These are phyloP conservation scores for Mycena metata DNA, from an alignment of 768 basidiomycete species.

Conservation along the genomic window DNA sequence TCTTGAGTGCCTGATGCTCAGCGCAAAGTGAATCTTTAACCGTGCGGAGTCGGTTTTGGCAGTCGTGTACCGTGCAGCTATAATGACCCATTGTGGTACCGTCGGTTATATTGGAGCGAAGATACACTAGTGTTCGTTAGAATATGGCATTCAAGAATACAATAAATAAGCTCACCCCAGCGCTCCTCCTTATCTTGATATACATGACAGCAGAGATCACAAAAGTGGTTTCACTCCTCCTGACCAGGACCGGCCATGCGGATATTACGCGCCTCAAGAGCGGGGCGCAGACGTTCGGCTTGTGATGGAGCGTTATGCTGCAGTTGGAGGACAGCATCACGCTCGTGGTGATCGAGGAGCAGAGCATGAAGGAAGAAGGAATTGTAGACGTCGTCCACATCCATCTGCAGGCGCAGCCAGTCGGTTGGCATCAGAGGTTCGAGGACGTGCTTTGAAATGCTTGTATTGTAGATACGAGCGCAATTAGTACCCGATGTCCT, in stretches of 20 bases:
- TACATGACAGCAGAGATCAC: conserved; percentile 44
- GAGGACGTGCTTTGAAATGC: conserved; percentile 12
- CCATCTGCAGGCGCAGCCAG: conserved; percentile 32
- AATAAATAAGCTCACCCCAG: too few species aligned
- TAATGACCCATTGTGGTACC: conserved; percentile 14
- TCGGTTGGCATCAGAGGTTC: conserved; percentile 24
- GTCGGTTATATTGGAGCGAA: conserved; percentile 19
- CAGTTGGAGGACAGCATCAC: conserved; percentile 37
- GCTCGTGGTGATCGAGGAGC: conserved; percentile 37
- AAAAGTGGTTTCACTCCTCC: conserved; percentile 48
- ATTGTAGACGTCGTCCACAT: conserved; percentile 44
- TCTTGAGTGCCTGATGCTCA: neutral
- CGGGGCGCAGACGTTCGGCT: conserved; percentile 36
- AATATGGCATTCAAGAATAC: too few species aligned
- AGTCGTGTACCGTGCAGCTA: conserved; percentile 15
- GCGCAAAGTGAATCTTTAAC: conserved; percentile 15
- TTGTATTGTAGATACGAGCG: conserved; percentile 46
- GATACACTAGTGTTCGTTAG: too few species aligned
- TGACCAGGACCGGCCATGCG: conserved; percentile 46
- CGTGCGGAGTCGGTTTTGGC: neutral
- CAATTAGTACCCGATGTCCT: conserved; percentile 36
- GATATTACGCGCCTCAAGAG: conserved; percentile 42
- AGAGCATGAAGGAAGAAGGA: conserved; percentile 43
- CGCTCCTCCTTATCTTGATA: conserved; percentile 23
- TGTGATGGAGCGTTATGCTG: conserved; percentile 39